Conservation (phyloP, 306 rosid genomes). For the Canavalia ensiformis region DNA sequence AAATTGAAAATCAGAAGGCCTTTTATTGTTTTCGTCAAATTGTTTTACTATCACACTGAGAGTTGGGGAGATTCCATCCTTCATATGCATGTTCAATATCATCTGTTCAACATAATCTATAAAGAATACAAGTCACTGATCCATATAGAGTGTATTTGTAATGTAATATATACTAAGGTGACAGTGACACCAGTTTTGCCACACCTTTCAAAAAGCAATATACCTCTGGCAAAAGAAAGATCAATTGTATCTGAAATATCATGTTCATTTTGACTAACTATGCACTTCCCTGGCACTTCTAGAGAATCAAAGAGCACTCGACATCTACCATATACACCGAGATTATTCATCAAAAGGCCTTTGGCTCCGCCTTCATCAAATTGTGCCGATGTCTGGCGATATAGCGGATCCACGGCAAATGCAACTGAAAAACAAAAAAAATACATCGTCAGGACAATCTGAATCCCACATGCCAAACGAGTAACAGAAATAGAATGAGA, state of each 20-base stretch:
- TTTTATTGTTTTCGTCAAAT: slow-evolving; percentile 78
- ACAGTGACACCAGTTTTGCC: slow-evolving; percentile 33
- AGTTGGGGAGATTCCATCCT: slow-evolving; percentile 89
- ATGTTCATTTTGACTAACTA: slow-evolving; percentile 56
- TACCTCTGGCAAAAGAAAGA: slow-evolving; percentile 88
- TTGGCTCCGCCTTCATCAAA: slow-evolving; percentile 99
- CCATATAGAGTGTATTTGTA: slow-evolving; percentile 27
- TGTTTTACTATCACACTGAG: slow-evolving; percentile 68
- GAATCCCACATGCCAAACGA: slow-evolving; percentile 40
- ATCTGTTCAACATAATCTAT: slow-evolving; percentile 82
- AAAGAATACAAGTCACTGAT: slow-evolving; percentile 16
- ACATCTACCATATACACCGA: slow-evolving; percentile 86
- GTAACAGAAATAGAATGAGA: slow-evolving; percentile 39
- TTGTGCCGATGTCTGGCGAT: slow-evolving; percentile 87
- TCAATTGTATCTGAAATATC: slow-evolving; percentile 69
- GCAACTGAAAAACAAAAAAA: slow-evolving; percentile 64
- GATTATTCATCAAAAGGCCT: slow-evolving; percentile 92
- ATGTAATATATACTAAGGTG: neutral
- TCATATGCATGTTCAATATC: slow-evolving; percentile 64
- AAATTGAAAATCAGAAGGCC: slow-evolving; percentile 65
- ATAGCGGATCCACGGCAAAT: slow-evolving; percentile 94
- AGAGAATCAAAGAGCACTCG: slow-evolving; percentile 86
- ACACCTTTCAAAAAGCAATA: slow-evolving; percentile 45
- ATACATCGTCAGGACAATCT: slow-evolving; percentile 47
- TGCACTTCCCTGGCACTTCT: slow-evolving; percentile 79